phyloP scores from a whole-genome alignment of 2,329 filamentous ascomycete species.

The Calonectria pseudoreteaudii region DNA sequence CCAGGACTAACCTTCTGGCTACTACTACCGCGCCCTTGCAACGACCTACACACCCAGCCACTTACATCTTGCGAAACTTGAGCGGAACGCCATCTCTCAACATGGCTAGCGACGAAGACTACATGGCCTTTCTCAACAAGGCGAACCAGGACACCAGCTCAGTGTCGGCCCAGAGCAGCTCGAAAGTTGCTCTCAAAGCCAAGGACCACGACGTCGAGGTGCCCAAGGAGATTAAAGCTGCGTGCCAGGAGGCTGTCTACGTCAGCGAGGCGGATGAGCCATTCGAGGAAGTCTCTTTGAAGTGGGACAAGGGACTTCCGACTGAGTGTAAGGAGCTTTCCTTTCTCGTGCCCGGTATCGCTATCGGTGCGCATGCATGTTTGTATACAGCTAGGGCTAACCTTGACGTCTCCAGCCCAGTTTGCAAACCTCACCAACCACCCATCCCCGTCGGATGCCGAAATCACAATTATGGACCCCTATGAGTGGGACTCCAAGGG shows the following conservation, averaged over 20 bases:
- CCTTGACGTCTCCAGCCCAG: conserved; percentile 62
- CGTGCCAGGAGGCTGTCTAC: conserved; percentile 72
- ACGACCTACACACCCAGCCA: conserved; percentile 1
- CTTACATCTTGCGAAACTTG: conserved; percentile 30
- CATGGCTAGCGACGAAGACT: conserved; percentile 85
- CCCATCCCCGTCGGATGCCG: conserved; percentile 62
- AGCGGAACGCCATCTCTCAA: conserved; percentile 40
- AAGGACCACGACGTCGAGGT: conserved; percentile 67
- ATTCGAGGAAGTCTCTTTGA: conserved; percentile 81
- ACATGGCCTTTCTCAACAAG: conserved; percentile 87
- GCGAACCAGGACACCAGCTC: conserved; percentile 78
- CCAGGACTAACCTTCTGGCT: neutral
- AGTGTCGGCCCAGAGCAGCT: conserved; percentile 33
- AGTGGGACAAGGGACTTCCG: conserved; percentile 68
- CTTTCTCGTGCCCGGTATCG: neutral
- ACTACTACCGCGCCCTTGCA: neutral
- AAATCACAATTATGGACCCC: conserved; percentile 74
- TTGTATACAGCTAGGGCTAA: conserved; percentile 2
- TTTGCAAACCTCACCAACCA: conserved; percentile 77
- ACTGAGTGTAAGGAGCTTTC: conserved; percentile 66
- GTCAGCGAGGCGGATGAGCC: conserved; percentile 87
- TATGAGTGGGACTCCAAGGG: conserved; percentile 79
- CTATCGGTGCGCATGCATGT: neutral
- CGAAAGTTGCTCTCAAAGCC: conserved; percentile 59
- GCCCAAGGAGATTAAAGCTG: conserved; percentile 67